A percentile compares a stretch with the other conserved stretches of the same genome.
Evolutionary conservation across 2,329 filamentous ascomycete species (phyloP).

Genomic region (Dactylellina sp.): DNA sequence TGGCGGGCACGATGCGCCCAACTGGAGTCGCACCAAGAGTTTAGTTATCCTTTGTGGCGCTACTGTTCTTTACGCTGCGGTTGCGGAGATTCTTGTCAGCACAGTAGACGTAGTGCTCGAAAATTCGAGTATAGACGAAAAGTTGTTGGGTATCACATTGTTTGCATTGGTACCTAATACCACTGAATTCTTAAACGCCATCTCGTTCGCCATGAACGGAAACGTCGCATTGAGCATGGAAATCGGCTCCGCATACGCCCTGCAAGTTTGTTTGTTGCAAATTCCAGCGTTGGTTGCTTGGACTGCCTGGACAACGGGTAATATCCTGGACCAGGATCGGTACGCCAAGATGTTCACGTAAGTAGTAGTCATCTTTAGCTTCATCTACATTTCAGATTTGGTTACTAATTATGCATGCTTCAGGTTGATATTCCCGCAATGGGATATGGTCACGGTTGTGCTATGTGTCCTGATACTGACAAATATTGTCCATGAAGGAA

Average conservation of each 20-base stretch:
- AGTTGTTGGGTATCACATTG: slow-evolving; percentile 94
- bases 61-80: slow-evolving; percentile 92
- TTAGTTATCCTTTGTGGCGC: slow-evolving; percentile 87
- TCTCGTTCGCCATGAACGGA: slow-evolving; percentile 99
- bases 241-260: slow-evolving; percentile 94
- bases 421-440: slow-evolving; percentile 93
- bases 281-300: slow-evolving; percentile 93
- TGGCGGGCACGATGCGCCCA: slow-evolving; percentile 92
- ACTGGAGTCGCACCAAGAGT: slow-evolving; percentile 94
- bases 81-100: slow-evolving; percentile 95
- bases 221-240: slow-evolving; percentile 99
- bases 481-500: slow-evolving; percentile 97
- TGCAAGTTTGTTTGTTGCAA: slow-evolving; percentile 95
- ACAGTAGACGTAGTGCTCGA: slow-evolving; percentile 96
- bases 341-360: slow-evolving; percentile 73
- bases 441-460: slow-evolving; percentile 98
- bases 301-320: slow-evolving; percentile 78
- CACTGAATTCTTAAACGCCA: slow-evolving; percentile 98
- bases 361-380: slow-evolving; percentile 2
- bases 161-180: slow-evolving; percentile 98
- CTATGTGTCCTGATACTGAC: slow-evolving; percentile 95
- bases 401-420: slow-evolving; percentile 53
- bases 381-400: not conserved
- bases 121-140: slow-evolving; percentile 91
- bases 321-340: slow-evolving; percentile 69